A percentile compares a stretch with the other conserved stretches of the same genome.
These are phyloP conservation scores for Ustilago esculenta DNA, from an alignment of 1,284 basidiomycete species.

Conservation along the genomic window DNA sequence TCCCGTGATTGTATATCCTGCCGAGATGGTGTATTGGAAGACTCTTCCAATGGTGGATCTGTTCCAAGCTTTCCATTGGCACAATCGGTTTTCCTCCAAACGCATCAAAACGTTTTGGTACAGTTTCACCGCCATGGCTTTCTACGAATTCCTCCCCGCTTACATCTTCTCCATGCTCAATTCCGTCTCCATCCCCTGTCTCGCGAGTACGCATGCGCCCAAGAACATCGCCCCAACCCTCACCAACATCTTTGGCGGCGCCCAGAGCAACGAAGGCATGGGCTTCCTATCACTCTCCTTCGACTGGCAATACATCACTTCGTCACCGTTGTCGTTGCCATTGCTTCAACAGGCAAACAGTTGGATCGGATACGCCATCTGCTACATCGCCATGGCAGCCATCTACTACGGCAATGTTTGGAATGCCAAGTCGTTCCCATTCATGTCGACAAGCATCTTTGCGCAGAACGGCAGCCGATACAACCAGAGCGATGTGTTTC, in stretches of 20 bases:
- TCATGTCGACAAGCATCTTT: slow-evolving; percentile 48
- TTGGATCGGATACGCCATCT: slow-evolving; percentile 52
- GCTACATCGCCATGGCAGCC: slow-evolving; percentile 45
- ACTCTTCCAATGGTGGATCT: slow-evolving; percentile 58
- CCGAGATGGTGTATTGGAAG: slow-evolving; percentile 67
- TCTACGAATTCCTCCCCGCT: slow-evolving; percentile 68
- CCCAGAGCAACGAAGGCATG: slow-evolving; percentile 42
- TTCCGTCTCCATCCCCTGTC: slow-evolving; percentile 67
- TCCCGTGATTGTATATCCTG: slow-evolving; percentile 39
- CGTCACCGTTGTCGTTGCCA: slow-evolving; percentile 44
- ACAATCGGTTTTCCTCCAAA: slow-evolving; percentile 69
- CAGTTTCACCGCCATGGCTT: slow-evolving; percentile 52
- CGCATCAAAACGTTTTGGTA: slow-evolving; percentile 74
- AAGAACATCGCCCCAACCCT: slow-evolving; percentile 18
- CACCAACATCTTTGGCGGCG: slow-evolving; percentile 65
- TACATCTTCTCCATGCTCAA: slow-evolving; percentile 68
- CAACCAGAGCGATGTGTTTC: slow-evolving; percentile 70
- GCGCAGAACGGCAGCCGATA: slow-evolving; percentile 24
- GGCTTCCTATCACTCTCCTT: slow-evolving; percentile 53
- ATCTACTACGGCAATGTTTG: slow-evolving; percentile 61
- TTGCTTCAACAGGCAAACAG: slow-evolving; percentile 61
- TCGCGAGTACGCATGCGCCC: slow-evolving; percentile 71
- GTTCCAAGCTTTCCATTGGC: slow-evolving; percentile 61
- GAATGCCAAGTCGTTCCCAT: slow-evolving; percentile 41
- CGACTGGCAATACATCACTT: slow-evolving; percentile 62